A percentile compares a stretch with the other conserved stretches of the same genome.
phyloP scores from a whole-genome alignment of 2,329 filamentous ascomycete genomes.

The Alternaria sp. region DNA sequence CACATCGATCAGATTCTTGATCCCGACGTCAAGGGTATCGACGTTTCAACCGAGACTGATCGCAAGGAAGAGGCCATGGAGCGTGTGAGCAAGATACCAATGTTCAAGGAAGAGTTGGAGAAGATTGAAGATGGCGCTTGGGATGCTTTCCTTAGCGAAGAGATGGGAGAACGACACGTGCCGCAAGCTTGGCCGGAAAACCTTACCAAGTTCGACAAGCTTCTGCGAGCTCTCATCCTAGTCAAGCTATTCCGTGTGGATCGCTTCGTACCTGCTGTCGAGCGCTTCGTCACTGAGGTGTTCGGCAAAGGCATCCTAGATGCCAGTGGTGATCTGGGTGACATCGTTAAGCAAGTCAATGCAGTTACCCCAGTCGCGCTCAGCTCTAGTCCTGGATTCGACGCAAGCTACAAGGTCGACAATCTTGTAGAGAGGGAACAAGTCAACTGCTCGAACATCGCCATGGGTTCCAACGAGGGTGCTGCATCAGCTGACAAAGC shows the following conservation, averaged over 20 bases:
- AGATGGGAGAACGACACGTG: conserved; percentile 84
- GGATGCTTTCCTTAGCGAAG: conserved; percentile 83
- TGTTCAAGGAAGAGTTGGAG: conserved; percentile 77
- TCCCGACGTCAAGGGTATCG: conserved; percentile 74
- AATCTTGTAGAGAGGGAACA: conserved; percentile 85
- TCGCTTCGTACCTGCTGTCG: conserved; percentile 89
- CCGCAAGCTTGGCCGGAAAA: conserved; percentile 76
- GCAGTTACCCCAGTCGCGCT: conserved; percentile 87
- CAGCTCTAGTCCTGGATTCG: conserved; percentile 94
- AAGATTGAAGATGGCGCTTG: conserved; percentile 70
- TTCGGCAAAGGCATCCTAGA: conserved; percentile 87
- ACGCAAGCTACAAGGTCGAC: conserved; percentile 99
- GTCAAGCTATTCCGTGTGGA: conserved; percentile 96
- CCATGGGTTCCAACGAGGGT: conserved; percentile 98
- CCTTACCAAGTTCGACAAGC: conserved; percentile 73
- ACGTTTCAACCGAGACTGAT: conserved; percentile 74
- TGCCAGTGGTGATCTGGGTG: conserved; percentile 81
- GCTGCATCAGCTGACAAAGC: conserved; percentile 93
- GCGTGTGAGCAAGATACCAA: conserved; percentile 71
- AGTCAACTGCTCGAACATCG: conserved; percentile 91
- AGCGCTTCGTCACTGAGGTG: conserved; percentile 86
- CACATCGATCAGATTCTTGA: conserved; percentile 89
- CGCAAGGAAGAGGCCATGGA: conserved; percentile 73
- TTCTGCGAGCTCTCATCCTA: conserved; percentile 82
- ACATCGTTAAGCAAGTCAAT: conserved; percentile 83